Base-by-base conservation (phyloP, 352 stramenopile genomes). In the Pythium myriotylum region DNA sequence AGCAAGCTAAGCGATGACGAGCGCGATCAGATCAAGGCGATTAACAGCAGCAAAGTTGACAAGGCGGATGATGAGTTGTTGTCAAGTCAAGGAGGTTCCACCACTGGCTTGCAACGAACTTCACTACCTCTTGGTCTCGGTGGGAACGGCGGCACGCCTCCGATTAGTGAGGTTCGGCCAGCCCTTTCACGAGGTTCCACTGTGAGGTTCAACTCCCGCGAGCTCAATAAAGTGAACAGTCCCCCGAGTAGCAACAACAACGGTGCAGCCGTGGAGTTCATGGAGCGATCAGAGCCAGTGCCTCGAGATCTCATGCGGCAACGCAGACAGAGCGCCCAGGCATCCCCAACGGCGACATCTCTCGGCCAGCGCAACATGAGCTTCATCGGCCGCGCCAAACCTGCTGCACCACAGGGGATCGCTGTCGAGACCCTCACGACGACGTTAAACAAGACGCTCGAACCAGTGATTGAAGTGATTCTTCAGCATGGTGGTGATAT, bases 391-490 rank as follows among this genome's bases (percentile, higher is more conserved):
- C 64, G 75, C 0, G 65, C 80, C 7, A 88, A 86, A n/a, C 72
- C 70, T 0, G 69, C 74, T 1, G 75, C 73, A 0, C 74, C 78
- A 0, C 78, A 88, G 56, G 81, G 83, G 1, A 86, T 82, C 26
- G 83, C 83, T 0, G 81, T 92, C 5, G 83, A 92, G 43, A 88
- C 77, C 0, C 67, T 92, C 19, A 91, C 83, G 0, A 90, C 72
- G n/a, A 79, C 73, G 19, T 70, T 92, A 29, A 92, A 92, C 74
- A 86, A 91, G 45, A 92, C 77, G 23, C 74, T 92, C 0, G 84
- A 89, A 22, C 81, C 80, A 0, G 84, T 93, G 2, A 93, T 93
- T 33, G 70, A 91, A 33, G 80, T 91, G 8, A 91, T 93, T 40
- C 55, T 86, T 5, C 74, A 86, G 49, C 79, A 89, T 52, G 76